Conservation (phyloP, 2,329 filamentous ascomycete species). For the Geosmithia putterillii region DNA sequence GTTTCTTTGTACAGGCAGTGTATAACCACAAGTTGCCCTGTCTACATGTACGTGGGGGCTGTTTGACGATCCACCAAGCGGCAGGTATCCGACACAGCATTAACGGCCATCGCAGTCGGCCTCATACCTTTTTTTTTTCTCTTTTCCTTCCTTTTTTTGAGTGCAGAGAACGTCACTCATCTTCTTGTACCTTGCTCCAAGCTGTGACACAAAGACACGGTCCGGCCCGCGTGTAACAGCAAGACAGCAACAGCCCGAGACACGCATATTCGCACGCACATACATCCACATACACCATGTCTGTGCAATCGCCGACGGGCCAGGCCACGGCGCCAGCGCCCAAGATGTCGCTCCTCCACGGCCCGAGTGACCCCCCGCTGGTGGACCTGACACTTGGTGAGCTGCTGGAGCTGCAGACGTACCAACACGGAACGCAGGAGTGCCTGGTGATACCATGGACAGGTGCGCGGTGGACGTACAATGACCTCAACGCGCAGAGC, state of each 20-base stretch:
- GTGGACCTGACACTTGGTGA: conserved; percentile 62
- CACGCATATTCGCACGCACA: neutral
- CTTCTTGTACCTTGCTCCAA: neutral
- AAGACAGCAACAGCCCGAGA: neutral
- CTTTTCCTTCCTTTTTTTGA: neutral
- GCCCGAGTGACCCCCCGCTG: conserved; percentile 55
- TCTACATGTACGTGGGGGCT: neutral
- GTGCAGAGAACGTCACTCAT: neutral
- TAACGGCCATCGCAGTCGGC: neutral
- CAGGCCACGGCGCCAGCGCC: conserved; percentile 12
- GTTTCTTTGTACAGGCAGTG: neutral
- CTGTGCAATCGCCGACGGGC: conserved; percentile 4
- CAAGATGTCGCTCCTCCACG: conserved; percentile 49
- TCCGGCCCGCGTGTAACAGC: neutral
- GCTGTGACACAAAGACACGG: neutral
- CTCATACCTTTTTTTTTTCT: neutral
- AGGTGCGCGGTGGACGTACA: conserved; percentile 60
- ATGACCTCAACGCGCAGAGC: conserved; percentile 49
- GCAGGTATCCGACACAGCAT: neutral
- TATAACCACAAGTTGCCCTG: neutral
- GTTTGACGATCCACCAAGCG: neutral
- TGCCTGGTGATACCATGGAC: conserved; percentile 68
- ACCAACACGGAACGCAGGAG: conserved; percentile 52
- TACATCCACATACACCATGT: conserved; percentile 10
- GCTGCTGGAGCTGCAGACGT: conserved; percentile 58